Base-by-base conservation (phyloP, 192 early-diverging fungal genomes). In the Mortierella hygrophila region DNA sequence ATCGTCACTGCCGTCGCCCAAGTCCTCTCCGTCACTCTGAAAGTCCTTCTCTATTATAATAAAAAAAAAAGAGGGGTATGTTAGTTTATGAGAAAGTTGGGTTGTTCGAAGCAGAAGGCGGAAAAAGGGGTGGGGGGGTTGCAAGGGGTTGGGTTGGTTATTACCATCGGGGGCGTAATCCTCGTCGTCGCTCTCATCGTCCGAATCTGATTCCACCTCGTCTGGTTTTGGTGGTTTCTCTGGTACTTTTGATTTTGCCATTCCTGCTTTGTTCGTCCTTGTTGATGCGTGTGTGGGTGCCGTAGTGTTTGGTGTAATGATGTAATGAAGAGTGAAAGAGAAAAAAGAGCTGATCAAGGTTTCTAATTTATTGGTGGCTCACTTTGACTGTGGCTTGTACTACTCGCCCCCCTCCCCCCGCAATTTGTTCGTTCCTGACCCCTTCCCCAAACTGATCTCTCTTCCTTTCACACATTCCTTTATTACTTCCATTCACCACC, bases 141-240 rank as follows among this genome's bases (percentile, higher is more conserved):
- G n/a, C n/a, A n/a, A n/a, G n/a, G 20, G n/a, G 21, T 44, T 52
- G 16, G 18, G 49, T 52, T 52, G 18, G 49, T 52, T 52, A 16
- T 21, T 81, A 76, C 84, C 78, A 86, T 86, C 79, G 68, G 84
- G 84, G 16, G 81, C 75, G 32, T 86, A 86, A 63, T 86, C 84
- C 35, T 86, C 84, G 38, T 86, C 84, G 38, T 86, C 79, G 20
- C 84, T 86, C 18, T 75, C 77, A 40, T 52, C 49, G 49, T 86
- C 84, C 1, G 84, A 86, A 75, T 81, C 84, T 7, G 84, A 81
- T 21, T 86, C 84, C 3, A 68, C 75, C 49, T 21, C 20, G 9
- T 75, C 41, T 5, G 81, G 57, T 21, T 77, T 82, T 72, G 46
- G 20, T 18, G 74, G 78, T 60, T 85, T 76, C 60, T 85, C 70